These are phyloP conservation scores for Crithidia mellificae DNA, from an alignment of 208 protist genomes.

Conservation along the genomic window DNA sequence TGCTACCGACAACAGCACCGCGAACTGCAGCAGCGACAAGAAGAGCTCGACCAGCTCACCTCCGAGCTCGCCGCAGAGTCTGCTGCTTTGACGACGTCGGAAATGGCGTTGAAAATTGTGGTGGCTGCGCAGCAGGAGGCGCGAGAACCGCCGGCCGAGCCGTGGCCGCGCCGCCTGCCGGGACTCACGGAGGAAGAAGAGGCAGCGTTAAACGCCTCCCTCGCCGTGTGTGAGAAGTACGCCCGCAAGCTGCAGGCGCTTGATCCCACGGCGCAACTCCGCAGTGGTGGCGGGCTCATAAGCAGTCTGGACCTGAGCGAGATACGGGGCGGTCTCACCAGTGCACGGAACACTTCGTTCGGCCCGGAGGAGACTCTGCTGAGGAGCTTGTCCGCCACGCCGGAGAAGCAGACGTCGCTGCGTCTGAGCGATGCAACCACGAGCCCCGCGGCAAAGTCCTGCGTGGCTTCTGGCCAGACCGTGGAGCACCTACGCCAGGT, in stretches of 20 bases:
- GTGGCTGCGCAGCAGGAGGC: neutral
- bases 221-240: conserved; percentile 48
- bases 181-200: conserved; percentile 54
- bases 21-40: conserved; percentile 13
- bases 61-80: conserved; percentile 15
- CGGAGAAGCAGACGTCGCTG: neutral
- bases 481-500: conserved; percentile 26
- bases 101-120: conserved; percentile 32
- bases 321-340: neutral
- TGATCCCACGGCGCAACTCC: neutral
- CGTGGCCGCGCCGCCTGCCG: conserved; percentile 41
- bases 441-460: neutral
- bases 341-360: neutral
- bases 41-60: conserved; percentile 17
- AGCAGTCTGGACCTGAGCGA: conserved; percentile 17
- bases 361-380: neutral
- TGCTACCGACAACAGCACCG: conserved; percentile 21
- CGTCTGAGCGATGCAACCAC: neutral
- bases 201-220: conserved; percentile 25
- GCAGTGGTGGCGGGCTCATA: neutral
- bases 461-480: neutral
- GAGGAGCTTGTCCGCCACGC: neutral
- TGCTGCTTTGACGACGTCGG: conserved; percentile 30
- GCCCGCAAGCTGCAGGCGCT: conserved; percentile 21
- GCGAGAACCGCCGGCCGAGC: conserved; percentile 3